A percentile compares a stretch with the other conserved stretches of the same genome.
phyloP scores from a whole-genome alignment of 495 filamentous ascomycete genomes.

The Neurospora sp. region DNA sequence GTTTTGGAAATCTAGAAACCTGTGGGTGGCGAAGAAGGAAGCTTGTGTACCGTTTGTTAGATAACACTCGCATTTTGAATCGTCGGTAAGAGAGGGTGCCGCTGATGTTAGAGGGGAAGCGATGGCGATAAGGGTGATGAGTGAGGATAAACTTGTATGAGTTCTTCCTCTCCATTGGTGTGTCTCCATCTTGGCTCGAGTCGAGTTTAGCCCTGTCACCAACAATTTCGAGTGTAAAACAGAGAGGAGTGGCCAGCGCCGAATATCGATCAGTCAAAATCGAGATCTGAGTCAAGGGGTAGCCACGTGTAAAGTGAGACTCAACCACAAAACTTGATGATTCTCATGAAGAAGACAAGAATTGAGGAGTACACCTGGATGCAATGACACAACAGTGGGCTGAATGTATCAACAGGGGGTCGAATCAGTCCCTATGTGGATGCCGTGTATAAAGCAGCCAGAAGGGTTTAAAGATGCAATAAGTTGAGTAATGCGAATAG shows the following conservation, averaged over 20 bases:
- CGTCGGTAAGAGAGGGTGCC: slow-evolving; percentile 14
- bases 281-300: not conserved
- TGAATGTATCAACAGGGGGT: not conserved
- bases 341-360: not conserved
- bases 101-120: slow-evolving; percentile 6
- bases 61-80: slow-evolving; percentile 37
- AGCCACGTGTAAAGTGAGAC: slow-evolving; percentile 1
- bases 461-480: not conserved
- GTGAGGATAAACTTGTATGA: slow-evolving; percentile 8
- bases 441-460: not conserved
- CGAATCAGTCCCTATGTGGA: not conserved
- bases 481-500: not conserved
- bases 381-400: not conserved
- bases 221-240: not conserved
- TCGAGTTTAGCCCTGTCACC: not conserved
- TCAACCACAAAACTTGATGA: not conserved
- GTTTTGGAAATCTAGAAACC: slow-evolving; percentile 59
- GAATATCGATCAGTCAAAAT: not conserved
- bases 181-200: slow-evolving; percentile 2
- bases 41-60: slow-evolving; percentile 34
- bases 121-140: slow-evolving; percentile 14
- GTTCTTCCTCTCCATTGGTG: not conserved
- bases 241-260: not conserved
- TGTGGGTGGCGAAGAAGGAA: slow-evolving; percentile 52
- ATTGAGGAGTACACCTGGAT: not conserved